Percentiles rank a stretch among this genome's conserved stretches.
These are phyloP conservation scores for Calonectria pteridis DNA, from an alignment of 2,329 filamentous ascomycete genomes.

Conservation along the genomic window DNA sequence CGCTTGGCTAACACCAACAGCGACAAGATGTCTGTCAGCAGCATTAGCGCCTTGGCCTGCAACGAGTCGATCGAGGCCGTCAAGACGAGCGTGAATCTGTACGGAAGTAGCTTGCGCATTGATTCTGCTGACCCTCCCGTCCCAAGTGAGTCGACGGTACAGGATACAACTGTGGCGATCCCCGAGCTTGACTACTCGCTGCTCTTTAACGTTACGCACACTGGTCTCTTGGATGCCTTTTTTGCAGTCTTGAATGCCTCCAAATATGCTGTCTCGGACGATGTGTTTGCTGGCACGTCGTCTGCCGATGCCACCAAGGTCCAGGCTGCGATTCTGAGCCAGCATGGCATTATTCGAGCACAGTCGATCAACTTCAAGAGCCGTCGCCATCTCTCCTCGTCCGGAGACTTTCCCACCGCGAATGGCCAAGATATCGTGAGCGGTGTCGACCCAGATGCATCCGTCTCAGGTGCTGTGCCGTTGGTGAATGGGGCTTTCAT, in stretches of 20 bases:
- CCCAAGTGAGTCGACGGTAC: conserved; percentile 39
- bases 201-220: conserved; percentile 44
- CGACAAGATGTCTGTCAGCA: conserved; percentile 43
- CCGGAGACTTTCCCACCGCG: conserved; percentile 35
- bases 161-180: conserved; percentile 36
- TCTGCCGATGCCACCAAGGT: conserved; percentile 35
- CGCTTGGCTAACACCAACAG: conserved; percentile 40
- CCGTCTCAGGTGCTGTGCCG: conserved; percentile 42
- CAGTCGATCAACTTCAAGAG: conserved; percentile 49
- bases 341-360: conserved; percentile 53
- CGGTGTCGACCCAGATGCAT: conserved; percentile 35
- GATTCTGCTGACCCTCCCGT: conserved; percentile 45
- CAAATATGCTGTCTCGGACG: conserved; percentile 46
- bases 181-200: conserved; percentile 46
- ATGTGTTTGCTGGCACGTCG: conserved; percentile 37
- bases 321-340: conserved; percentile 49
- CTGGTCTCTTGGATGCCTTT: conserved; percentile 50
- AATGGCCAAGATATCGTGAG: conserved; percentile 38
- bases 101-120: conserved; percentile 43
- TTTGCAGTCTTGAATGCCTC: conserved; percentile 52
- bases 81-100: conserved; percentile 38
- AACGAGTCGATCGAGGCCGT: conserved; percentile 53
- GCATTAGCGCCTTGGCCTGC: conserved; percentile 51
- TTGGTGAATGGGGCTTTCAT: conserved; percentile 34
- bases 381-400: conserved; percentile 38